phyloP scores from a whole-genome alignment of 768 basidiomycete genomes.

The Trichaptum fuscoviolaceum region DNA sequence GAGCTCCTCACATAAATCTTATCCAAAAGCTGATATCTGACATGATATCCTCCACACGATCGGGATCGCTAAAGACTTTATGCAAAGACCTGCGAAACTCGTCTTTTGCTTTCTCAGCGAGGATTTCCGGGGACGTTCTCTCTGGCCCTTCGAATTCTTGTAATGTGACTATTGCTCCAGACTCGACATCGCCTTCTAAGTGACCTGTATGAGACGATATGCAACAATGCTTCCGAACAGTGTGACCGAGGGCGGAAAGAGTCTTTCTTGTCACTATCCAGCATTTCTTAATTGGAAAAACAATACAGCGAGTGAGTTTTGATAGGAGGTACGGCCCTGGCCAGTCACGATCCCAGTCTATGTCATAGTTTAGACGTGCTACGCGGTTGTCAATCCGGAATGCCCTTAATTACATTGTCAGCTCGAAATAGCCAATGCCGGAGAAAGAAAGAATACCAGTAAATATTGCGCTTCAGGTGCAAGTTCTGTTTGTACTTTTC shows the following conservation, averaged over 20 bases:
- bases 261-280: background rate
- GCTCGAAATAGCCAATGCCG: background rate
- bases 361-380: background rate
- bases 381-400: background rate
- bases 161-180: background rate
- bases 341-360: background rate
- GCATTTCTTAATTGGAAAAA: background rate
- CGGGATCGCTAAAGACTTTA: too few species aligned
- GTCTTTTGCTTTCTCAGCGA: background rate
- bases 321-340: background rate
- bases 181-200: background rate
- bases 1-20: too few species aligned
- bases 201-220: background rate
- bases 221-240: background rate
- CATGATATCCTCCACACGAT: too few species aligned
- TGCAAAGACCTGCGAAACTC: too few species aligned
- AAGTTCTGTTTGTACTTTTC: background rate
- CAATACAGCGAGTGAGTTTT: background rate
- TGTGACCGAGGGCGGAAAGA: background rate
- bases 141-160: background rate
- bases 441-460: conserved; percentile 6
- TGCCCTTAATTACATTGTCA: background rate
- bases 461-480: background rate
- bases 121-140: too few species aligned
- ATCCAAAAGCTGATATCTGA: too few species aligned